Percentiles rank a stretch among this genome's conserved stretches.
Evolutionary conservation across 192 early-diverging fungal genomes (phyloP).

Genomic region (Pecoramyces ruminantium): DNA sequence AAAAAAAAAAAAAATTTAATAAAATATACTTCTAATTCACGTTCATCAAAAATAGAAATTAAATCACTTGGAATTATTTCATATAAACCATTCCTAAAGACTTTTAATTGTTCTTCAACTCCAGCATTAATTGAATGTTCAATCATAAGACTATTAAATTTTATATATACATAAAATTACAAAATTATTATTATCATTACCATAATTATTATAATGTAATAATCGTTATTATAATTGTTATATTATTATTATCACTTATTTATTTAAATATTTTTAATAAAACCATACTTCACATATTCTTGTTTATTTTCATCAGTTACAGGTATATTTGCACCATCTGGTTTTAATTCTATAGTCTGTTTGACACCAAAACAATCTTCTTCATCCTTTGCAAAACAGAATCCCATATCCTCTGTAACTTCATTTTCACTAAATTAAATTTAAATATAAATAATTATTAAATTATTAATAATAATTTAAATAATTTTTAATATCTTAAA

Average conservation of each 20-base stretch:
- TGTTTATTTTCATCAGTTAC: conserved; percentile 93
- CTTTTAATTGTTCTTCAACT: conserved; percentile 89
- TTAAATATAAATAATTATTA: too few relatives aligned
- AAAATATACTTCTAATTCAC: conserved; percentile 64
- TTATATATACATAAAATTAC: too few relatives aligned
- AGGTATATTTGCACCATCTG: conserved; percentile 69
- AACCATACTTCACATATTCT: conserved; percentile 89
- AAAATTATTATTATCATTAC: too few relatives aligned
- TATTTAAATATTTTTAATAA: too few relatives aligned
- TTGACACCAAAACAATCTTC: conserved; percentile 83
- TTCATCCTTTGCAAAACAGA: conserved; percentile 74
- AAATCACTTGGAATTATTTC: conserved; percentile 91
- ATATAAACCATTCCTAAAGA: conserved; percentile 89
- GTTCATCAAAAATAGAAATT: conserved; percentile 91
- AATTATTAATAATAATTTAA: background rate
- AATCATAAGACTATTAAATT: conserved; percentile 54
- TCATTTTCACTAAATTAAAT: conserved; percentile 51
- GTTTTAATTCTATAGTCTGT: conserved; percentile 76
- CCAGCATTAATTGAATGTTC: conserved; percentile 78
- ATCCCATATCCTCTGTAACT: conserved; percentile 67
- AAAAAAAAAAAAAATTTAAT: too few relatives aligned
- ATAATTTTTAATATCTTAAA: too few relatives aligned
- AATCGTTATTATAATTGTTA: too few relatives aligned
- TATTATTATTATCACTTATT: background rate
- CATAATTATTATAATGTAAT: too few relatives aligned